Base-by-base conservation (phyloP, 2,329 filamentous ascomycete genomes). In the Gaeumannomyces sp. region DNA sequence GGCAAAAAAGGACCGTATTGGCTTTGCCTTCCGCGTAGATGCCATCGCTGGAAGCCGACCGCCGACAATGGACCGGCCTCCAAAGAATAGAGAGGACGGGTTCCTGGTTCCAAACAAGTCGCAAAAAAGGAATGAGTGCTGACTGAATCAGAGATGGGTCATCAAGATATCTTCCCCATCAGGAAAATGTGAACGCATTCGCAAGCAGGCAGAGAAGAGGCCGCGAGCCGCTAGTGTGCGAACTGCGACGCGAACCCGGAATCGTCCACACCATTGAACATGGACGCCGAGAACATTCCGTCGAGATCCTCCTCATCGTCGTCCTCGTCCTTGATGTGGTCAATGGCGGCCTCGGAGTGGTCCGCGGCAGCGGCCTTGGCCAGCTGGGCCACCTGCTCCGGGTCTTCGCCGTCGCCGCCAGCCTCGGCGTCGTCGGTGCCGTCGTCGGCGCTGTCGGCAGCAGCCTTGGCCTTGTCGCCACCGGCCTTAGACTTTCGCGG, bases 401-500 rank as follows among this genome's bases (percentile, higher is more conserved):
- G 16, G 10, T 31, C 28, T 19, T 60, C 29, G 13, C 25, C 59
- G 19, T 60, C 59, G 14, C 19, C 25, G 33, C 19, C 27, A 31
- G 28, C 1, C 16, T 25, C 38, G 13, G 22, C 53, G 61, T 33
- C 27, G 38, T 14, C 35, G 16, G 31, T 25, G 14, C 29, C 50
- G 27, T 14, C 58, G 64, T 61, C 61, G 16, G 62, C 59, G 22
- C 28, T 11, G 38, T 11, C 13, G 38, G 13, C 13, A 35, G n/a
- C n/a, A n/a, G n/a, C n/a, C 31, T 19, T 45, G 56, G 27, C 64
- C 27, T 68, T 62, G 33, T 61, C 60, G 10, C 70, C 67, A 57
- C 70, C 66, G 1, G 64, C 27, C 66, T 74, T 72, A 22, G 64
- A 57, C 50, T 68, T 69, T 10, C 57, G 57, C 13, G 57, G 57